Evolutionary conservation across 805 yeast genomes (phyloP).

Genomic region (Cyberlindnera misumaiensis): DNA sequence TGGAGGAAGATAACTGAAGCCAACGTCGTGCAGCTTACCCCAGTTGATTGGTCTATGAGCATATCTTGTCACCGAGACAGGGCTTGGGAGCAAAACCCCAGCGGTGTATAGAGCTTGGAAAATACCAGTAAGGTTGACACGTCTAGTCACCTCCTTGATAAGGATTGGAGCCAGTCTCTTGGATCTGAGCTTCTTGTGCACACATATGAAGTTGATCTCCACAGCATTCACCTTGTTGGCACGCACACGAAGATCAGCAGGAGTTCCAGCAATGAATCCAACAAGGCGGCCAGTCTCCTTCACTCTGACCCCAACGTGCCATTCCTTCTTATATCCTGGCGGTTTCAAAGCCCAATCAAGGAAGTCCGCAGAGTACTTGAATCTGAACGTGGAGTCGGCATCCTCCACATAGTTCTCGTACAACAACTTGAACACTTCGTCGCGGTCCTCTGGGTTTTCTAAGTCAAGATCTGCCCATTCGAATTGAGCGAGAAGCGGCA

Average conservation of each 20-base stretch:
- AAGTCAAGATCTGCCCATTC: conserved; percentile 85
- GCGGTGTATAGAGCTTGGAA: conserved; percentile 98
- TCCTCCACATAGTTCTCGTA: conserved; percentile 95
- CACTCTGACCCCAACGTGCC: conserved; percentile 94
- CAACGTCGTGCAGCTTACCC: conserved; percentile 83
- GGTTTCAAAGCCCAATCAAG: conserved; percentile 90
- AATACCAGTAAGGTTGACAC: conserved; percentile 75
- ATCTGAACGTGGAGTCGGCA: conserved; percentile 83
- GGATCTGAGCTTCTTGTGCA: conserved; percentile 89
- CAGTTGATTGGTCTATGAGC: conserved; percentile 93
- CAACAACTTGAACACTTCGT: conserved; percentile 72
- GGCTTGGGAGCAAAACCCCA: conserved; percentile 88
- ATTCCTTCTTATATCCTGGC: conserved; percentile 85
- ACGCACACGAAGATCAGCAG: conserved; percentile 60
- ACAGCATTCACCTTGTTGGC: conserved; percentile 52
- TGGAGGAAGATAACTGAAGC: conserved; percentile 76
- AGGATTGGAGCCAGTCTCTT: conserved; percentile 91
- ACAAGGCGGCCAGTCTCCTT: conserved; percentile 68
- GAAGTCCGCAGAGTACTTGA: conserved; percentile 78
- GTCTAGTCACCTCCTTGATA: conserved; percentile 88
- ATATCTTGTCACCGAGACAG: conserved; percentile 81
- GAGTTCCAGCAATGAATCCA: conserved; percentile 90
- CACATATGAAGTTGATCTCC: conserved; percentile 90
- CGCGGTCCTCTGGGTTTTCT: conserved; percentile 46
- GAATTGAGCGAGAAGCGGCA: conserved; percentile 62